phyloP scores from a whole-genome alignment of 2,329 filamentous ascomycete genomes.

The Onygenales sp. region DNA sequence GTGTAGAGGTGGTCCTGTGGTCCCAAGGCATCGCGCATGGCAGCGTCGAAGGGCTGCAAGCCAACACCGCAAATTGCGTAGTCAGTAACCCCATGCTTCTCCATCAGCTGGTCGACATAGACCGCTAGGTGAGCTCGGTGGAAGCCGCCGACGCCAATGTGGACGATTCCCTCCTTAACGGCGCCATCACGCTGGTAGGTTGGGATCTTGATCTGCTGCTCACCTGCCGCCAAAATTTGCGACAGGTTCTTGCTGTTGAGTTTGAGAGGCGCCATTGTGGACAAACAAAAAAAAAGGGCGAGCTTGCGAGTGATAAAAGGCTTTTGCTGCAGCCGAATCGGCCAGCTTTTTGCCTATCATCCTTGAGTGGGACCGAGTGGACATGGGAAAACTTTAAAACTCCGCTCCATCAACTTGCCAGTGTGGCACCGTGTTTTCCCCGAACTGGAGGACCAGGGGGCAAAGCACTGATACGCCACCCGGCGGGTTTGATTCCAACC shows the following conservation, averaged over 20 bases:
- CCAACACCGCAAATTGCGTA: not conserved
- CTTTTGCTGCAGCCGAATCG: too few species aligned
- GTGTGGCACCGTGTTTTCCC: too few species aligned
- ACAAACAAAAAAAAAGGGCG: not conserved
- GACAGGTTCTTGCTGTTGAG: not conserved
- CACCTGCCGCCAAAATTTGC: not conserved
- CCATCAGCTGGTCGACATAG: not conserved
- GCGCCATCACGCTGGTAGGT: not conserved
- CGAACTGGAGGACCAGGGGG: too few species aligned
- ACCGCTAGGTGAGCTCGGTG: not conserved
- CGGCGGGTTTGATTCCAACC: too few species aligned
- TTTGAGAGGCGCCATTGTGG: not conserved
- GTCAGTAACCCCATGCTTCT: not conserved
- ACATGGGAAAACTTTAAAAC: too few species aligned
- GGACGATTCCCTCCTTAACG: not conserved
- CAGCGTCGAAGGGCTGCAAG: not conserved
- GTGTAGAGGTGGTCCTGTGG: not conserved
- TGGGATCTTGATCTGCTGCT: not conserved
- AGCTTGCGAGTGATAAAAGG: too few species aligned
- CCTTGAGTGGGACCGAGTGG: too few species aligned
- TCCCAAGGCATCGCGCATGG: not conserved
- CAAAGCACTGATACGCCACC: too few species aligned
- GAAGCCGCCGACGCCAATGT: not conserved
- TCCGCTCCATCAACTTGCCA: too few species aligned
- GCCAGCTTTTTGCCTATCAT: too few species aligned